phyloP scores from a whole-genome alignment of 352 stramenopile species.

The Globisporangium nagaii region DNA sequence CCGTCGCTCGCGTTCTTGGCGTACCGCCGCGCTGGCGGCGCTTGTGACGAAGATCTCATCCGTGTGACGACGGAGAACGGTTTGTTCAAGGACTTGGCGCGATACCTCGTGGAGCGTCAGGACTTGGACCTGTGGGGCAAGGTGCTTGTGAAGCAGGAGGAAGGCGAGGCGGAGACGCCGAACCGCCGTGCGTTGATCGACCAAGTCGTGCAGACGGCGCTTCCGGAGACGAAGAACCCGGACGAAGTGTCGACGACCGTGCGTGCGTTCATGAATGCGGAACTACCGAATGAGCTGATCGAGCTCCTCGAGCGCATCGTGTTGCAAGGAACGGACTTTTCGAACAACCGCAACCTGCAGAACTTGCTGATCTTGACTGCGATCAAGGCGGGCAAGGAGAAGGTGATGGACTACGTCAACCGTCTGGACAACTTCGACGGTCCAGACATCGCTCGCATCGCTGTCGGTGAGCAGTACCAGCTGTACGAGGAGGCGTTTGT shows the following conservation, averaged over 20 bases:
- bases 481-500: conserved; percentile 99
- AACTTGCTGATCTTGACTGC: conserved; percentile 99
- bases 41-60: conserved; percentile 99
- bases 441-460: conserved; percentile 99
- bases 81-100: conserved; percentile 98
- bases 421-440: conserved; percentile 99
- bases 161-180: conserved; percentile 88
- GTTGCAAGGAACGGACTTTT: conserved; percentile 99
- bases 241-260: conserved; percentile 99
- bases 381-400: conserved; percentile 97
- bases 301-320: conserved; percentile 99
- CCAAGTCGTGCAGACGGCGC: conserved; percentile 98
- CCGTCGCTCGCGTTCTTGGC: conserved; percentile 98
- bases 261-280: conserved; percentile 99
- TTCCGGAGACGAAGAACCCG: conserved; percentile 98
- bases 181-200: conserved; percentile 97
- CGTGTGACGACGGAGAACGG: conserved; percentile 98
- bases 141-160: conserved; percentile 90
- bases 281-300: conserved; percentile 98
- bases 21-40: conserved; percentile 98
- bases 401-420: conserved; percentile 99
- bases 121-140: conserved; percentile 98
- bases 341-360: conserved; percentile 99
- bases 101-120: conserved; percentile 99
- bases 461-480: conserved; percentile 97